Evolutionary conservation across 768 basidiomycete genomes (phyloP), one percentile per base, ranked within the genome.

Genomic region (Strobilomyces confusus): DNA sequence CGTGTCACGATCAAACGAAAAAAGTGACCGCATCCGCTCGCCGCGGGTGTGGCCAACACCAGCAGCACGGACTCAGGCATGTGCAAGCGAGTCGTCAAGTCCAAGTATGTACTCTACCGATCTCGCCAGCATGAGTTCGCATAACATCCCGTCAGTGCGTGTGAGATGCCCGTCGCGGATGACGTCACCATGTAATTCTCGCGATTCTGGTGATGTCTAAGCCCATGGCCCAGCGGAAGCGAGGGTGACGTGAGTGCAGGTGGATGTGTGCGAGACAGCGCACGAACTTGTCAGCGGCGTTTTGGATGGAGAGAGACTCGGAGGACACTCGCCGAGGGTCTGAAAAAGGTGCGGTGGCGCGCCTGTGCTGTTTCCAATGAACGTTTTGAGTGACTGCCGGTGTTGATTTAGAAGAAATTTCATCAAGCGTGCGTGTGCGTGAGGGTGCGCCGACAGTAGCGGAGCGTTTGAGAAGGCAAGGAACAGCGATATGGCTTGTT

Each of bases 181-280:
- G 30, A 63, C 22, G 14, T 59, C 52, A 15, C 42, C 1, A 29
- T 29, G 5, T 6, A 8, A 8, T 29, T 9, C 2, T 29, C 9
- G 7, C 6, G 9, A 9, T 29, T 29, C 7, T 29, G 29, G 9
- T 29, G 6, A 29, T 9, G 29, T 6, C 9, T 9, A 8, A 29
- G 29, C 29, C 29, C 9, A 29, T n/a, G n/a, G 29, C 29, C 29
- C 9, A 29, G 29, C 29, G 7, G 29, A 38, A 63, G 58, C 37
- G 44, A 33, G 25, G 61, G 36, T 32, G 54, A 51, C 5, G 20
- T 37, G 44, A 62, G 58, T 19, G 40, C 32, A 37, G 15, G 55
- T 23, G 63, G 50, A 29, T 44, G 43, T n/a, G 48, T n/a, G 48
- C 42, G 22, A 66, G 60, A 40, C 64, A 60, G 4, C 54, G 60